Evolutionary conservation across 257 asterid species (phyloP), one percentile per base, ranked within the genome.

Genomic region (Jaltomata sinuosa): DNA sequence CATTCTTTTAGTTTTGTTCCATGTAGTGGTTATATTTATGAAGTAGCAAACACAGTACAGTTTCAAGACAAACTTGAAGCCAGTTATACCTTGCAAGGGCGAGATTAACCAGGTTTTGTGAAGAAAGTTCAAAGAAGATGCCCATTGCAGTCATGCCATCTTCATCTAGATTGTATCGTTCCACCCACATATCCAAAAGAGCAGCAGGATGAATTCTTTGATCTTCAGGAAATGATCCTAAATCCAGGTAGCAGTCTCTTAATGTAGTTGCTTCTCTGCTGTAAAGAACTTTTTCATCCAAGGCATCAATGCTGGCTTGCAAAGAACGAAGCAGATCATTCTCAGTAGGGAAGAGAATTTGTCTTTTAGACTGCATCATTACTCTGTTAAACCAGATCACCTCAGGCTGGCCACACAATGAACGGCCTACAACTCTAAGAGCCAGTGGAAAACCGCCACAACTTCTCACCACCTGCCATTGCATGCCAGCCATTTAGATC

Each of bases 361-460:
- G 82, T 27, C 90, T 84, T 71, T 83, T 74, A 14, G 84, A 80
- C 84, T 32, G 82, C 52, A 50, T 64, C 52, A 78, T 59, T 54
- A 83, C 52, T 86, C 88, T 84, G 62, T 47, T 50, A 19, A 14
- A 27, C 91, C 91, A 88, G 5, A 3, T 68, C 16, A 16, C 69
- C 84, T 88, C 91, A 32, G 74, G 85, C 69, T 85, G 57, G 68
- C 85, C 67, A 77, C 61, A 47, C 29, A 89, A 85, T 42, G 91
- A 86, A 57, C 52, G 57, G 32, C 89, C 89, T 22, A 89, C 85
- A n/a, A 87, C 91, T 81, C 40, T 85, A 80, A 89, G 89, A 54
- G 91, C 91, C 81, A 89, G 55, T 3, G 91, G 91, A 47, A 83
- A 87, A 79, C 91, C 88, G 1, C 87, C 85, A 59, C 91, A 89